A percentile compares a stretch with the other conserved stretches of the same genome.
Evolutionary conservation across 805 yeast species (phyloP).

Genomic region (Candida germanica): DNA sequence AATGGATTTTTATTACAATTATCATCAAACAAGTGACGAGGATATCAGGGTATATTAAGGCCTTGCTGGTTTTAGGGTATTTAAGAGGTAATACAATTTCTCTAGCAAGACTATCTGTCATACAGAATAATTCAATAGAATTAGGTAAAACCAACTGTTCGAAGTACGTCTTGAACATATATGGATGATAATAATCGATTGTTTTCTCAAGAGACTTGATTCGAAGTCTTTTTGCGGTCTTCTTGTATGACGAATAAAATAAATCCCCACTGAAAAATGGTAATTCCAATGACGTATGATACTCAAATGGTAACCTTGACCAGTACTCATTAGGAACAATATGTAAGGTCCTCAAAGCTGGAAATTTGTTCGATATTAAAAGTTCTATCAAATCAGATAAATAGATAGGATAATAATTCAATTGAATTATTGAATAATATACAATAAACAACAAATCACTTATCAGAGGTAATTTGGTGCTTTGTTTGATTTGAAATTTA

Average conservation of each 20-base stretch:
- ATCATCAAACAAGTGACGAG: constrained; percentile 30
- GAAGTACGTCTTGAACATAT: constrained; percentile 37
- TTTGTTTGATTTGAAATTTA: constrained; percentile 10
- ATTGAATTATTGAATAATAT: constrained; percentile 49
- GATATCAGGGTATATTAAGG: constrained; percentile 33
- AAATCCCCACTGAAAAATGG: constrained; percentile 4
- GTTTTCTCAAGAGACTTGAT: background rate
- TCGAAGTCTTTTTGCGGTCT: background rate
- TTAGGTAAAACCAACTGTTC: constrained; percentile 45
- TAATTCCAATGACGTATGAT: background rate
- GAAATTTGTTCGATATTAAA: constrained; percentile 44
- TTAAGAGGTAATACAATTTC: constrained; percentile 9
- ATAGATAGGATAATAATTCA: constrained; percentile 48
- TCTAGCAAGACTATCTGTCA: constrained; percentile 22
- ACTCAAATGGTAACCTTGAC: constrained; percentile 31
- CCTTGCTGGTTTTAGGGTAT: constrained; percentile 3
- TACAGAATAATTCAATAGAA: constrained; percentile 46
- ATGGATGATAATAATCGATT: constrained; percentile 30
- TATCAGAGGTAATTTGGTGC: constrained; percentile 18
- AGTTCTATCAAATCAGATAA: constrained; percentile 45
- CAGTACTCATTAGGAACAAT: constrained; percentile 38
- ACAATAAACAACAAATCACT: constrained; percentile 37
- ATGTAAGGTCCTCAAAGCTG: constrained; percentile 42
- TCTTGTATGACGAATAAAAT: constrained; percentile 1
- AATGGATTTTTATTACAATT: constrained; percentile 30